These are phyloP conservation scores for Aureobasidium sp. DNA, from an alignment of 2,329 filamentous ascomycete genomes.

Conservation along the genomic window DNA sequence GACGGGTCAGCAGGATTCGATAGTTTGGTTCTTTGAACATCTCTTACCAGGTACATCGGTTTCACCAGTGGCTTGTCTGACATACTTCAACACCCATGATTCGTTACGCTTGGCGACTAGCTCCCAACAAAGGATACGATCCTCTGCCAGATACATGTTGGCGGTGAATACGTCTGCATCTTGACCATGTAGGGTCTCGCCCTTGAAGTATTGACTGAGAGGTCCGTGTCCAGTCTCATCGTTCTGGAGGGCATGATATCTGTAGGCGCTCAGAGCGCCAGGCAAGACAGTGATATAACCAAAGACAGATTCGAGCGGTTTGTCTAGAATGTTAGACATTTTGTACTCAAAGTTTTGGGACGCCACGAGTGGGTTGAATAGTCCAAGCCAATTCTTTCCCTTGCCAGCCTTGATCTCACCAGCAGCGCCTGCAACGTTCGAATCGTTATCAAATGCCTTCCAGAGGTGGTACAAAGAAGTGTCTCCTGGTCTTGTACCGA, in stretches of 20 bases:
- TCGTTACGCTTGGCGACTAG: constrained; percentile 90
- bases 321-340: constrained; percentile 98
- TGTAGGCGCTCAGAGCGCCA: constrained; percentile 87
- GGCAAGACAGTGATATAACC: constrained; percentile 97
- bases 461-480: constrained; percentile 96
- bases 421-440: constrained; percentile 91
- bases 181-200: constrained; percentile 90
- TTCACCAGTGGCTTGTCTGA: constrained; percentile 92
- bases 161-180: constrained; percentile 96
- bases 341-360: constrained; percentile 99
- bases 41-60: constrained; percentile 88
- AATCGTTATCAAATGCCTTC: constrained; percentile 98
- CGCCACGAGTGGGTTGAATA: constrained; percentile 89
- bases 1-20: not conserved
- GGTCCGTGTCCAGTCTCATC: constrained; percentile 93
- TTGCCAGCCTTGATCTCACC: constrained; percentile 98
- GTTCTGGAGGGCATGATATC: constrained; percentile 93
- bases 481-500: constrained; percentile 81
- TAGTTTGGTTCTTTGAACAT: not conserved
- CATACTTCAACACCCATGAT: constrained; percentile 96
- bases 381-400: constrained; percentile 69
- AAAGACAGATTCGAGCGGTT: constrained; percentile 93
- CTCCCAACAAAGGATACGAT: constrained; percentile 89
- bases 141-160: constrained; percentile 89
- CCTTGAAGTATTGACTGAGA: constrained; percentile 97